phyloP scores from a whole-genome alignment of 208 protist species.

The Crithidia brevicula region DNA sequence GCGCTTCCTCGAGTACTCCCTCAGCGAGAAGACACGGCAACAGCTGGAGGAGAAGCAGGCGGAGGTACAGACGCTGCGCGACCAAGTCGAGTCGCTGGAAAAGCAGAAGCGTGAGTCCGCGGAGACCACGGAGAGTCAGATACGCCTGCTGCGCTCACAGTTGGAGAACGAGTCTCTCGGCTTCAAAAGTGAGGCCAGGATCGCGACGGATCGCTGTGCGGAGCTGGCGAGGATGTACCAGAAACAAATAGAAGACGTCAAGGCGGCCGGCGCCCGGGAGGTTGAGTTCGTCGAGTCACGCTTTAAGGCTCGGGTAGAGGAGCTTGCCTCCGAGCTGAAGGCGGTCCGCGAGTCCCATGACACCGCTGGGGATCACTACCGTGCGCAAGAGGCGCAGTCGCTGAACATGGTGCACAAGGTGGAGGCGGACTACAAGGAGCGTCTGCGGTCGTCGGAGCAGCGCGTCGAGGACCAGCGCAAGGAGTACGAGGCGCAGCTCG shows the following conservation, averaged over 20 bases:
- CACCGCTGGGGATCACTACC: slow-evolving; percentile 54
- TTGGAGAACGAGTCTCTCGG: slow-evolving; percentile 66
- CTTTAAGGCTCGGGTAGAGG: slow-evolving; percentile 59
- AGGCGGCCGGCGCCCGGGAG: slow-evolving; percentile 59
- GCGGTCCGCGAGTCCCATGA: slow-evolving; percentile 51
- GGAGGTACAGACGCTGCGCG: slow-evolving; percentile 38
- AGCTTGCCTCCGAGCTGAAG: slow-evolving; percentile 67
- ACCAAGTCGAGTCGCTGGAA: slow-evolving; percentile 39
- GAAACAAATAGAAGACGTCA: slow-evolving; percentile 82
- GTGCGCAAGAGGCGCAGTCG: slow-evolving; percentile 48
- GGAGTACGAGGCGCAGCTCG: slow-evolving; percentile 47
- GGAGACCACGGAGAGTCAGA: slow-evolving; percentile 68
- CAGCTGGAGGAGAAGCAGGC: slow-evolving; percentile 54
- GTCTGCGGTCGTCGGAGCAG: slow-evolving; percentile 58
- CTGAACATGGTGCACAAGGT: slow-evolving; percentile 63
- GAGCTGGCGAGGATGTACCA: slow-evolving; percentile 64
- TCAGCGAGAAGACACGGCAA: slow-evolving; percentile 55
- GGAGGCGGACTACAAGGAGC: slow-evolving; percentile 83
- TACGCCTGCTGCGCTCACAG: slow-evolving; percentile 71
- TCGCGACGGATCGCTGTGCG: slow-evolving; percentile 50
- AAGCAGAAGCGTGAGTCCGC: slow-evolving; percentile 48
- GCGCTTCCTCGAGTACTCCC: slow-evolving; percentile 69
- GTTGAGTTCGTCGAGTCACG: slow-evolving; percentile 76
- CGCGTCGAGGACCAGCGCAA: slow-evolving; percentile 62
- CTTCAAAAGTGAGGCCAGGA: slow-evolving; percentile 56